Evolutionary conservation across 352 stramenopile genomes (phyloP).

Genomic region (Phytophthora sansomeana): DNA sequence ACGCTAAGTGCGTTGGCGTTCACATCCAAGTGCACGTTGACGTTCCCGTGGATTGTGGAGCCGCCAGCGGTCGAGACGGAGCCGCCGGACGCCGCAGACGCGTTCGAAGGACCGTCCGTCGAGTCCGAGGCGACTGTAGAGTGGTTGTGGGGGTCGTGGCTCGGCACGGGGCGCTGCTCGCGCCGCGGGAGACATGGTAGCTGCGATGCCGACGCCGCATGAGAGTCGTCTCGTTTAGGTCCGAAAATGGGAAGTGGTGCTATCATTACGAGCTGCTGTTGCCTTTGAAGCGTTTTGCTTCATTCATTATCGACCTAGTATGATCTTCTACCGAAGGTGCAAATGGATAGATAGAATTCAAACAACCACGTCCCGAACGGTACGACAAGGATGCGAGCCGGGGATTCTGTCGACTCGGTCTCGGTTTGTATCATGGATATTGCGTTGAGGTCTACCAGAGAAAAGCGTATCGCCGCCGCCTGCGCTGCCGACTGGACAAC

Average conservation of each 20-base stretch:
- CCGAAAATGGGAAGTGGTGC: no score
- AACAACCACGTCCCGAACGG: no score
- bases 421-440: no score
- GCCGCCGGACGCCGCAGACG: conserved; percentile 13
- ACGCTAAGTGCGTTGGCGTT: conserved; percentile 77
- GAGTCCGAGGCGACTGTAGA: neutral
- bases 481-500: conserved; percentile 62
- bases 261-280: no score
- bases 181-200: conserved; percentile 21
- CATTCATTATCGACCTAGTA: no score
- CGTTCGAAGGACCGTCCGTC: conserved; percentile 9
- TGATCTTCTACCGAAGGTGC: no score
- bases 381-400: no score
- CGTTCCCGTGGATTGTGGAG: conserved; percentile 59
- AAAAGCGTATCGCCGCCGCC: conserved; percentile 49
- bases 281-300: no score
- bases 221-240: neutral
- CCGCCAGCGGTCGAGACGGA: conserved; percentile 21
- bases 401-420: no score
- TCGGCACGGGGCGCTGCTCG: neutral
- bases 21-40: conserved; percentile 69
- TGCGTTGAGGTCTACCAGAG: no score
- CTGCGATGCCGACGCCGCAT: conserved; percentile 34
- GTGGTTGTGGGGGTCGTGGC: neutral
- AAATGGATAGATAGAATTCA: no score